These are phyloP conservation scores for Beauveria medogensis DNA, from an alignment of 2,329 filamentous ascomycete genomes.

Conservation along the genomic window DNA sequence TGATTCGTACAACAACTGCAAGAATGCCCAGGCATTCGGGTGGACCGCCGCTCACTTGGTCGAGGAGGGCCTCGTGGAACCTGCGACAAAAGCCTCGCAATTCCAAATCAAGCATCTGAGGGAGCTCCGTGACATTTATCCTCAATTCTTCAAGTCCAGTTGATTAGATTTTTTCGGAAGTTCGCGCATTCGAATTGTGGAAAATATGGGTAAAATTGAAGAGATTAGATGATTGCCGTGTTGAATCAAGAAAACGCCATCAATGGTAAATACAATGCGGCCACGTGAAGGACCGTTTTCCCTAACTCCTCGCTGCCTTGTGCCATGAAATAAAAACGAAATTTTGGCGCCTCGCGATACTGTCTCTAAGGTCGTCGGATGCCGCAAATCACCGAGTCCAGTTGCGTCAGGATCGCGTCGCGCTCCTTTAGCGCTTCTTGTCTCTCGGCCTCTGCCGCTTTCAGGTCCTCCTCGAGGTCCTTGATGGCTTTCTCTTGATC, in stretches of 20 bases:
- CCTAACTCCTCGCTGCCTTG: constrained; percentile 23
- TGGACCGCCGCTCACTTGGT: constrained; percentile 85
- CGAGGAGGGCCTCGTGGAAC: constrained; percentile 61
- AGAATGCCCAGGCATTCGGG: constrained; percentile 65
- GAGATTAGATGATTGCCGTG: background rate
- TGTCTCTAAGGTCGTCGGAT: constrained; percentile 50
- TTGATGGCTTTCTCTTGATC: constrained; percentile 64
- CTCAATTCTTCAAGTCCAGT: constrained; percentile 70
- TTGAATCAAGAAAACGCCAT: background rate
- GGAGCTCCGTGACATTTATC: constrained; percentile 69
- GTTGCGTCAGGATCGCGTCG: constrained; percentile 49
- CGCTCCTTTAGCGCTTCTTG: constrained; percentile 57
- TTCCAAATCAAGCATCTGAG: constrained; percentile 68
- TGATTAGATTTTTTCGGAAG: background rate
- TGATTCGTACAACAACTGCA: constrained; percentile 79
- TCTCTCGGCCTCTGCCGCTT: constrained; percentile 53
- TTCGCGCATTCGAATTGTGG: background rate
- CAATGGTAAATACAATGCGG: background rate
- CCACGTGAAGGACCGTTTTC: background rate
- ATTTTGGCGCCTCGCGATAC: background rate
- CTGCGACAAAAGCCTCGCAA: constrained; percentile 57
- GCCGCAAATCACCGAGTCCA: constrained; percentile 54
- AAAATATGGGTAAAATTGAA: background rate
- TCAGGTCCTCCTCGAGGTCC: constrained; percentile 57
- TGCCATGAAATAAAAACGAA: constrained; percentile 11